Conservation (phyloP, 2,329 filamentous ascomycete species). For the Pseudogymnoascus sp. region DNA sequence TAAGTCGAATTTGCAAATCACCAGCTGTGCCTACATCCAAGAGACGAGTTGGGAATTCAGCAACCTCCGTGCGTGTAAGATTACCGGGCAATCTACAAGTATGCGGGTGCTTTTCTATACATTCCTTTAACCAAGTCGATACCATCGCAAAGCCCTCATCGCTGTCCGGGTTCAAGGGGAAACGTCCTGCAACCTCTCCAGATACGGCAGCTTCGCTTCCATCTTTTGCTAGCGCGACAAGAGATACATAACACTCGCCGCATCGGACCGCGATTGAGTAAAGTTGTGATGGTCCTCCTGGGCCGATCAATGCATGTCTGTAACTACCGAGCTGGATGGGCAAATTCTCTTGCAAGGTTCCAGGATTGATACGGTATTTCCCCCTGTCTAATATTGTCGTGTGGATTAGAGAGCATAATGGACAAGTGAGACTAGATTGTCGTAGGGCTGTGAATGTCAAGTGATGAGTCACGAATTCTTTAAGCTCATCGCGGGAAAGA, state of each 20-base stretch:
- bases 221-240: neutral
- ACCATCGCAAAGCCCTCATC: neutral
- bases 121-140: neutral
- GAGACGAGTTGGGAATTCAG: neutral
- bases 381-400: neutral
- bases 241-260: neutral
- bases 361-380: neutral
- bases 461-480: neutral
- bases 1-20: neutral
- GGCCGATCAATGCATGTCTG: neutral
- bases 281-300: neutral
- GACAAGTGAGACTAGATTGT: neutral
- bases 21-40: neutral
- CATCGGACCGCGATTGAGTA: neutral
- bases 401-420: neutral
- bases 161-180: neutral
- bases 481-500: neutral
- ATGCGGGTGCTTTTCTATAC: neutral
- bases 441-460: neutral
- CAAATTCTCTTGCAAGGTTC: neutral
- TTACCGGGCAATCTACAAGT: neutral
- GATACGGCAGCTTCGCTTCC: neutral
- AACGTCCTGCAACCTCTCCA: neutral
- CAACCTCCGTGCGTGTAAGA: neutral
- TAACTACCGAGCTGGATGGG: neutral